Base-by-base conservation (phyloP, 306 rosid species). In the Astragalus membranaceus region DNA sequence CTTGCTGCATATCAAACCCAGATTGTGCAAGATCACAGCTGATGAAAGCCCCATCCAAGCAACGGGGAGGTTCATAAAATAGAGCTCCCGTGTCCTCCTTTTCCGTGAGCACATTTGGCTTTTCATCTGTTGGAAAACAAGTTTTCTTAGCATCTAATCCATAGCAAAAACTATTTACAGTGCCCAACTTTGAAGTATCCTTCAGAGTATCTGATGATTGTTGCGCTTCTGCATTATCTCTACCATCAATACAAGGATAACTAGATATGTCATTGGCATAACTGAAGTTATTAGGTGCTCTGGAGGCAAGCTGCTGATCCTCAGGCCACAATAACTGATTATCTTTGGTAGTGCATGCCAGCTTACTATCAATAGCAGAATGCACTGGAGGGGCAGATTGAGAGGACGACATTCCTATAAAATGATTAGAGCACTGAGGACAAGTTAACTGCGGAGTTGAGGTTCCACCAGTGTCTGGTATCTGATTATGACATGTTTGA, bases 21-120 rank as follows among this genome's bases (percentile, higher is more conserved):
- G 88, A 73, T 74, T 89, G 95, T 74, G 75, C 56, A 79, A 95
- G 99, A 85, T 95, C 99, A 62, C 99, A 95, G 80, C 96, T 95
- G 41, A 95, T 82, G 83, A 95, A 95, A 69, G 99, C 97, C 75
- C 86, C 64, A 75, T 95, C 99, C 86, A 82, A 77, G 71, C 95
- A 91, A 49, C 96, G 95, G 67, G 99, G 99, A 53, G 99, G 99
- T 74, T 91, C 93, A 51, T 95, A 95, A 67, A 91, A 95, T 14
- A 91, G 87, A 73, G 85, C 77, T 68, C 99, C 86, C 11, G 80
- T 67, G 61, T 84, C 91, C 81, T 64, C 91, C 76, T 80, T 87
- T 55, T 85, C 82, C 58, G 76, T 54, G 53, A 73, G 78, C 64
- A 13, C 78, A 29, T 69, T 46, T 63, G 82, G 62, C 67, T 71